Evolutionary conservation across 768 basidiomycete genomes (phyloP).

Genomic region (Imleria badia): DNA sequence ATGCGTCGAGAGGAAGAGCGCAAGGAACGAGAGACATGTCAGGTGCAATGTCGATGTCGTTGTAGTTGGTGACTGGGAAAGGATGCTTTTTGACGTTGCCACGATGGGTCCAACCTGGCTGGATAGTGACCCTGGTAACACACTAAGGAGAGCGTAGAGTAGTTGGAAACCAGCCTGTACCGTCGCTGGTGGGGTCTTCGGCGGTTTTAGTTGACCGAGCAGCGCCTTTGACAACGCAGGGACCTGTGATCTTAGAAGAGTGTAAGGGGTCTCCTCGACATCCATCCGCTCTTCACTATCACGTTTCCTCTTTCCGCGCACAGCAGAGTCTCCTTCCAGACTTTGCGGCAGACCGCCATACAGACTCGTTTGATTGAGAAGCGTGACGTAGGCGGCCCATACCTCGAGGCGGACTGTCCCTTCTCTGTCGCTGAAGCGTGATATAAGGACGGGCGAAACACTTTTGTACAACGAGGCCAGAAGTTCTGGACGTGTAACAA

Average conservation of each 20-base stretch:
- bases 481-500: slow-evolving; percentile 89
- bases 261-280: slow-evolving; percentile 70
- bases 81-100: slow-evolving; percentile 59
- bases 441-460: slow-evolving; percentile 86
- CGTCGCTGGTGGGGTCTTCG: slow-evolving; percentile 73
- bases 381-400: slow-evolving; percentile 79
- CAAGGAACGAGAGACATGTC: slow-evolving; percentile 82
- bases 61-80: slow-evolving; percentile 68
- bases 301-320: slow-evolving; percentile 71
- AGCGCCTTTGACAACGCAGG: slow-evolving; percentile 77
- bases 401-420: slow-evolving; percentile 92
- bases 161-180: slow-evolving; percentile 86
- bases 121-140: slow-evolving; percentile 82
- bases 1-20: slow-evolving; percentile 74
- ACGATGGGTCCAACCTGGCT: slow-evolving; percentile 64
- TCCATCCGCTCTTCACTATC: slow-evolving; percentile 74
- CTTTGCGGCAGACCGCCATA: slow-evolving; percentile 66
- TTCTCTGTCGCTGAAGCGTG: slow-evolving; percentile 92
- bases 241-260: slow-evolving; percentile 71
- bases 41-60: slow-evolving; percentile 82
- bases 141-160: slow-evolving; percentile 69
- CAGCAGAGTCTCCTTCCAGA: slow-evolving; percentile 46
- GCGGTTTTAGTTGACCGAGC: slow-evolving; percentile 79
- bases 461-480: slow-evolving; percentile 75
- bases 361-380: slow-evolving; percentile 82